These are phyloP conservation scores for Stephania cephalantha DNA, from an alignment of 164 flowering plant genomes.

Conservation along the genomic window DNA sequence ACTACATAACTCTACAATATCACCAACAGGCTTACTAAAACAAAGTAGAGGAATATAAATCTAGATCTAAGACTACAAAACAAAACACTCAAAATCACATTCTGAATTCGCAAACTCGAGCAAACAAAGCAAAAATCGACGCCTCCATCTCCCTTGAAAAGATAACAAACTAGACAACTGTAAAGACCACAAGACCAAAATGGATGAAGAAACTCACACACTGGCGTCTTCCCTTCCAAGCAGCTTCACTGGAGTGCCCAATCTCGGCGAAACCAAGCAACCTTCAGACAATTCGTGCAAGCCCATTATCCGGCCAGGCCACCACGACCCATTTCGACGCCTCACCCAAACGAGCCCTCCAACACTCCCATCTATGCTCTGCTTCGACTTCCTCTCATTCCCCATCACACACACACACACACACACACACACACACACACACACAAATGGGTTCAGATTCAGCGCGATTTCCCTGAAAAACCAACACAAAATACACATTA, in stretches of 20 bases:
- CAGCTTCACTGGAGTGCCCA: conserved; percentile 88
- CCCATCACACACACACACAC: conserved; percentile 51
- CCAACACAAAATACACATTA: neutral
- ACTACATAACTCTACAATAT: neutral
- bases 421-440: neutral
- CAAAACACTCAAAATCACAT: neutral
- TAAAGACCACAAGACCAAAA: neutral
- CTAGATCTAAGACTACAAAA: neutral
- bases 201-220: conserved; percentile 47
- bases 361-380: conserved; percentile 41
- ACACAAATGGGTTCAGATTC: conserved; percentile 3
- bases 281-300: conserved; percentile 56
- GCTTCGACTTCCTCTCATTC: conserved; percentile 32
- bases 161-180: neutral
- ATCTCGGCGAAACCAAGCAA: conserved; percentile 47
- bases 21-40: neutral
- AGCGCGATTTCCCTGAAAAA: neutral
- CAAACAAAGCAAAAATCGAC: neutral
- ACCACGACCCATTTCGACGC: conserved; percentile 91
- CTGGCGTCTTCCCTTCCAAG: conserved; percentile 84
- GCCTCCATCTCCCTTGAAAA: neutral
- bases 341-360: conserved; percentile 91
- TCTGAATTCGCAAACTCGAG: neutral
- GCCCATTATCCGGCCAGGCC: conserved; percentile 92
- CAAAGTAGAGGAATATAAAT: neutral